phyloP scores from a whole-genome alignment of 768 basidiomycete genomes.

The Tricholoma terreum region DNA sequence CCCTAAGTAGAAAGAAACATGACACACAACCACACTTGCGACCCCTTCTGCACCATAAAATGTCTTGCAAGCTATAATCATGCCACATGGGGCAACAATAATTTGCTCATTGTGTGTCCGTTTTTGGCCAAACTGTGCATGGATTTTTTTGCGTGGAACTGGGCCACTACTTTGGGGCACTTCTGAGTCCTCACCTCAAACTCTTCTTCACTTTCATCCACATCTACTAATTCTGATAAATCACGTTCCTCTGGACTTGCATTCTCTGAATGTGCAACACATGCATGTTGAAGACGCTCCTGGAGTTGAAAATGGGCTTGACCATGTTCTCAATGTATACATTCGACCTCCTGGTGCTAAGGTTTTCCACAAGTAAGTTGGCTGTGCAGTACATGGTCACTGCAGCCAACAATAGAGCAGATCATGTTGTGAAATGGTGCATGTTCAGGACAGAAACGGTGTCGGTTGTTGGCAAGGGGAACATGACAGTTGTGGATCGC shows the following conservation, averaged over 20 bases:
- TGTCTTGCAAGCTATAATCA: conserved; percentile 27
- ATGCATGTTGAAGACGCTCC: conserved; percentile 1
- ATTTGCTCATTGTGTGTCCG: conserved; percentile 34
- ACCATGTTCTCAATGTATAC: conserved; percentile 12
- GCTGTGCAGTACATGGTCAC: conserved; percentile 3
- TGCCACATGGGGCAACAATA: conserved; percentile 3
- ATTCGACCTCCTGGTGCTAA: conserved; percentile 24
- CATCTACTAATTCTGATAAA: not conserved
- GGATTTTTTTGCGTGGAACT: conserved; percentile 20
- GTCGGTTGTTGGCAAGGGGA: not conserved
- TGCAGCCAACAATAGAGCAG: conserved; percentile 23
- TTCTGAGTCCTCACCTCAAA: not conserved
- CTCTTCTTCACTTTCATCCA: not conserved
- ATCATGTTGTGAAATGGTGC: not conserved
- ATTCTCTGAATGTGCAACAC: not conserved
- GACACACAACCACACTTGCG: not conserved
- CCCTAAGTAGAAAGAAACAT: too few species aligned
- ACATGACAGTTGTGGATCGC: conserved; percentile 23
- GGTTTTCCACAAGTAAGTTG: too few species aligned
- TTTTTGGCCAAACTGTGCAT: conserved; percentile 25
- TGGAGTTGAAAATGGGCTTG: conserved; percentile 26
- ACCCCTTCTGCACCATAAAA: conserved; percentile 29
- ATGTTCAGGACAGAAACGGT: not conserved
- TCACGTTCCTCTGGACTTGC: not conserved
- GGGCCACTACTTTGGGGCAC: too few species aligned